phyloP scores from a whole-genome alignment of 768 basidiomycete genomes.

The Panaeolus papilionaceus region DNA sequence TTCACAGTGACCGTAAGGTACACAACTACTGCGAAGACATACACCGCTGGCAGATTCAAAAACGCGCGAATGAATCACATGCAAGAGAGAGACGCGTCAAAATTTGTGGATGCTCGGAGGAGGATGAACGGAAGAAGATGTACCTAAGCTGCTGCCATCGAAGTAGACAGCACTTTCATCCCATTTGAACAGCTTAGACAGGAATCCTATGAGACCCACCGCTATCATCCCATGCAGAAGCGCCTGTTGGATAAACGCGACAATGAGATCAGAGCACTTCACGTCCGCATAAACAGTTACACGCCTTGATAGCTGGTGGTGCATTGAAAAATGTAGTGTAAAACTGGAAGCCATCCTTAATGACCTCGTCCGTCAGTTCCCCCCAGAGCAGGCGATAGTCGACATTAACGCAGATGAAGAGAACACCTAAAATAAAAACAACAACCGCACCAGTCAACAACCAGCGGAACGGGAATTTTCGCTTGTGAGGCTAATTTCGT shows the following conservation, averaged over 20 bases:
- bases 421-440: conserved; percentile 56
- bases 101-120: not conserved
- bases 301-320: conserved; percentile 91
- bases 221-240: conserved; percentile 86
- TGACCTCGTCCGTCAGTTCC: conserved; percentile 63
- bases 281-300: conserved; percentile 24
- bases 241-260: conserved; percentile 54
- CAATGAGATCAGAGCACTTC: conserved; percentile 7
- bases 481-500: conserved; percentile 30
- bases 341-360: conserved; percentile 85
- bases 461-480: not conserved
- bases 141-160: conserved; percentile 89
- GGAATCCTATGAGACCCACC: conserved; percentile 74
- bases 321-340: conserved; percentile 94
- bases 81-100: conserved; percentile 10
- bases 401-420: conserved; percentile 86
- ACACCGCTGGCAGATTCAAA: conserved; percentile 55
- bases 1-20: conserved; percentile 88
- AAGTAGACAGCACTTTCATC: conserved; percentile 95
- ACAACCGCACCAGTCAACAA: conserved; percentile 9
- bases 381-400: conserved; percentile 87
- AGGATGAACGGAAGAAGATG: conserved; percentile 31
- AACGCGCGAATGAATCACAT: conserved; percentile 4
- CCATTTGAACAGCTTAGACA: conserved; percentile 86
- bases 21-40: conserved; percentile 76